Evolutionary conservation across 164 flowering plant species (phyloP), one percentile per base, ranked within the genome.

Genomic region (Aristolochia californica): DNA sequence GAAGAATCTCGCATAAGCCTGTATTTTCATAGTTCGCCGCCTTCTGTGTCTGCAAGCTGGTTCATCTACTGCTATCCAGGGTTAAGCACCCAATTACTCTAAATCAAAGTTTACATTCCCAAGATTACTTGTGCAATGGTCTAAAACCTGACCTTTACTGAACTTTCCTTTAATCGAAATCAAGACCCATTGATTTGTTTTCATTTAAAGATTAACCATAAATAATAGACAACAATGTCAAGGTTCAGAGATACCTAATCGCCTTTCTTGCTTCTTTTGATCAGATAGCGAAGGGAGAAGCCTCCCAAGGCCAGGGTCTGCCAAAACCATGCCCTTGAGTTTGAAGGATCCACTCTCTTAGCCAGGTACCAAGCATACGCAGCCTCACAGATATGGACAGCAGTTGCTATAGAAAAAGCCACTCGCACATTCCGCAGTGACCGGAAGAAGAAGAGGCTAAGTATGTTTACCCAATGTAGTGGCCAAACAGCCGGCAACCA

Each of bases 271-370:
- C 84, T 78, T 68, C 82, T 85, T 68, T 83, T 83, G 66, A 83
- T 48, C 58, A 89, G 69, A 24, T 70, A 78, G 12, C 87, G 84
- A 64, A 89, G 70, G 2, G 97, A 87, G 68, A 85, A 82, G 0
- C 70, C 1, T 13, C 90, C 99, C 48, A 89, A 82, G 23, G 57
- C 77, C 53, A 80, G 59, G 21, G 97, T 93, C 72, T 89, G 99
- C 88, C 91, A 89, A 64, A 87, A 87, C 99, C 97, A 93, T 34
- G 87, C 82, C 43, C 58, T 81, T 4, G 84, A 64, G 65, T 93
- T 89, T 3, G 63, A 66, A 56, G 95, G 95, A 73, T 93, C 96
- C 38, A 87, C 91, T 58, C 57, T 81, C 59, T 63, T 80, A 1
- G 99, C 91, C 28, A 89, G 64, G 40, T 48, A 40, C 95, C 90